Evolutionary conservation across 2,329 filamentous ascomycete species (phyloP).

Genomic region (Pyrenochaeta sp.): DNA sequence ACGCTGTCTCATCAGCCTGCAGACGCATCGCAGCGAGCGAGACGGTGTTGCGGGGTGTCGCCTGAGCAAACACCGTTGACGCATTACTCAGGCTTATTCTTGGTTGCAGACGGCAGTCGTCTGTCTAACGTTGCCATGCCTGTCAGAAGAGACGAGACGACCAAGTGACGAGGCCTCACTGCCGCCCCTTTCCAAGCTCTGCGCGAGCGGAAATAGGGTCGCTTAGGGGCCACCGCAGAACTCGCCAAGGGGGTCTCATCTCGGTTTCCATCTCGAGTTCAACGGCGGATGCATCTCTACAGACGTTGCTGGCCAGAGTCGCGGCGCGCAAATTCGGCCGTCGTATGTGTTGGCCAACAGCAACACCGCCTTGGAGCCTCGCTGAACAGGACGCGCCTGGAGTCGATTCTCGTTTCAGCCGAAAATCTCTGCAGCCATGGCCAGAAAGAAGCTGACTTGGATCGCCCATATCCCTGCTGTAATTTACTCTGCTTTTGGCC

Average conservation of each 20-base stretch:
- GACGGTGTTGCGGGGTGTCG: conserved; percentile 6
- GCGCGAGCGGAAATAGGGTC: conserved; percentile 24
- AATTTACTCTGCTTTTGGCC: conserved; percentile 41
- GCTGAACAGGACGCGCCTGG: conserved; percentile 18
- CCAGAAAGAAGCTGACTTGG: conserved; percentile 12
- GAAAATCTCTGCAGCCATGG: conserved; percentile 29
- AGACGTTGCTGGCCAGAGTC: conserved; percentile 3
- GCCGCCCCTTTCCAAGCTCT: conserved; percentile 35
- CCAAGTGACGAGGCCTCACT: conserved; percentile 14
- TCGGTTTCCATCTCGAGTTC: conserved; percentile 12
- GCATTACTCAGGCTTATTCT: conserved; percentile 5
- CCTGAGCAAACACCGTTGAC: too few relatives aligned
- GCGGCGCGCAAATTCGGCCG: conserved; percentile 11
- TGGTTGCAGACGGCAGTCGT: too few relatives aligned
- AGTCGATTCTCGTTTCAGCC: conserved; percentile 19
- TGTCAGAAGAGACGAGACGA: not conserved
- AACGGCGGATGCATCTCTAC: conserved; percentile 4
- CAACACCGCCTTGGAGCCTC: not conserved
- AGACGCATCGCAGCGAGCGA: conserved; percentile 2
- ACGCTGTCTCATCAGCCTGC: conserved; percentile 18
- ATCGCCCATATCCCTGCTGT: conserved; percentile 30
- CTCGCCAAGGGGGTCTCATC: conserved; percentile 38
- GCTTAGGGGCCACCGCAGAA: conserved; percentile 28
- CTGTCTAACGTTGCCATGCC: too few relatives aligned
- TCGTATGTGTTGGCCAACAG: conserved; percentile 13